Evolutionary conservation across 2,329 filamentous ascomycete genomes (phyloP).

Genomic region (Cladosporium sp.): DNA sequence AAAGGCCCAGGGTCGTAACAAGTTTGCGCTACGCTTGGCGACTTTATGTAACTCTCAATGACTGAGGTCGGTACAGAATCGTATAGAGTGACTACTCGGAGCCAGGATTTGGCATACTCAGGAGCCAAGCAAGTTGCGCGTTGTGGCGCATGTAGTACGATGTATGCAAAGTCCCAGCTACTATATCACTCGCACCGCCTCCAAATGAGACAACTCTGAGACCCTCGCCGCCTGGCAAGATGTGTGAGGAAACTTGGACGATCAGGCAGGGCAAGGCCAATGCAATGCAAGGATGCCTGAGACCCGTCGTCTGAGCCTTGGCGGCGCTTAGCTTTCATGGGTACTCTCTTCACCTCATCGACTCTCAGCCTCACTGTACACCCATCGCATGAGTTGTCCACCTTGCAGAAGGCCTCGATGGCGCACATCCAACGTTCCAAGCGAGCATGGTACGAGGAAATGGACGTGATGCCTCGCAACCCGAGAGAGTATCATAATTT

Average conservation of each 20-base stretch:
- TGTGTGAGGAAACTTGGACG: not conserved
- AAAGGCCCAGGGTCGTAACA: not conserved
- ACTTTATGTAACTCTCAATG: not conserved
- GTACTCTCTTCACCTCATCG: not conserved
- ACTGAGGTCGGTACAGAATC: too few relatives aligned
- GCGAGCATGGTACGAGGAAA: not conserved
- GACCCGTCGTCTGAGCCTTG: not conserved
- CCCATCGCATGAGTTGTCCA: not conserved
- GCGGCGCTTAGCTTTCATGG: not conserved
- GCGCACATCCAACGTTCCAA: not conserved
- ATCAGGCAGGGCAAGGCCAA: not conserved
- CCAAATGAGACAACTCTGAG: not conserved
- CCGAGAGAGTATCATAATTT: not conserved
- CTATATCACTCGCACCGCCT: not conserved
- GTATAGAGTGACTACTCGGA: too few relatives aligned
- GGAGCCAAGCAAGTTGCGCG: not conserved
- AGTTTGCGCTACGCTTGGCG: not conserved
- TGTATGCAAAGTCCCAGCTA: not conserved
- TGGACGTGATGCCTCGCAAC: not conserved
- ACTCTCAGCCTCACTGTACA: not conserved
- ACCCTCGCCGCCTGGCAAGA: not conserved
- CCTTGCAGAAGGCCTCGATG: not conserved
- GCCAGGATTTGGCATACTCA: too few relatives aligned
- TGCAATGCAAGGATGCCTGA: not conserved
- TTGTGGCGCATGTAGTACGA: not conserved